Conservation (phyloP, 805 yeast species). For the Kodamaea leandrae region DNA sequence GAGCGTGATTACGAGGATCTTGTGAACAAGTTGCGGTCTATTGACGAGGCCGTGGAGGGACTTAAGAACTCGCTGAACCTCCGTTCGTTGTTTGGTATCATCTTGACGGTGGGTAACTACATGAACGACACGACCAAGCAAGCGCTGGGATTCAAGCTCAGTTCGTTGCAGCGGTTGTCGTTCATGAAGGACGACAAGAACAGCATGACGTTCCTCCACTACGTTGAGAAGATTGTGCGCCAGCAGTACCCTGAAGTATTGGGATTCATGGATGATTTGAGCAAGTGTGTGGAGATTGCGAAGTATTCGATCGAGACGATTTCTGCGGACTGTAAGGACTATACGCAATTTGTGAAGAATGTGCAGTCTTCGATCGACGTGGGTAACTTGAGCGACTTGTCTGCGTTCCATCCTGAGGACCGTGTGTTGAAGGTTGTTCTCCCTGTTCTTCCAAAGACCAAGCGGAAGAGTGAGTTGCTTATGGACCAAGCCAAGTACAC, state of each 20-base stretch:
- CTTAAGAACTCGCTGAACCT: slow-evolving; percentile 53
- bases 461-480: slow-evolving; percentile 49
- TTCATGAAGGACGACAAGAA: slow-evolving; percentile 72
- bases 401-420: slow-evolving; percentile 67
- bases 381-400: slow-evolving; percentile 64
- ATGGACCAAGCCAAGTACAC: slow-evolving; percentile 51
- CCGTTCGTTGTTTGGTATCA: slow-evolving; percentile 58
- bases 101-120: slow-evolving; percentile 71
- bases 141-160: slow-evolving; percentile 68
- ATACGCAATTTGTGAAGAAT: slow-evolving; percentile 46
- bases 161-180: slow-evolving; percentile 65
- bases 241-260: slow-evolving; percentile 62
- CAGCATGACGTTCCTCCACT: slow-evolving; percentile 69
- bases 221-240: slow-evolving; percentile 68
- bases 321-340: slow-evolving; percentile 57
- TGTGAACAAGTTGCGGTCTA: slow-evolving; percentile 48
- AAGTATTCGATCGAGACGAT: slow-evolving; percentile 64
- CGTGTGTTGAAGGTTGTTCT: slow-evolving; percentile 51
- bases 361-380: slow-evolving; percentile 53
- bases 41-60: slow-evolving; percentile 59
- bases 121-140: slow-evolving; percentile 72
- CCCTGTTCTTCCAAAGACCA: slow-evolving; percentile 55
- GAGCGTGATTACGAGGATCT: slow-evolving; percentile 67
- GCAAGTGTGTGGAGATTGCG: slow-evolving; percentile 51
- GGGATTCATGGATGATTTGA: slow-evolving; percentile 58